Evolutionary conservation across 2,329 filamentous ascomycete species (phyloP).

Genomic region (Cyclaneusma minus): DNA sequence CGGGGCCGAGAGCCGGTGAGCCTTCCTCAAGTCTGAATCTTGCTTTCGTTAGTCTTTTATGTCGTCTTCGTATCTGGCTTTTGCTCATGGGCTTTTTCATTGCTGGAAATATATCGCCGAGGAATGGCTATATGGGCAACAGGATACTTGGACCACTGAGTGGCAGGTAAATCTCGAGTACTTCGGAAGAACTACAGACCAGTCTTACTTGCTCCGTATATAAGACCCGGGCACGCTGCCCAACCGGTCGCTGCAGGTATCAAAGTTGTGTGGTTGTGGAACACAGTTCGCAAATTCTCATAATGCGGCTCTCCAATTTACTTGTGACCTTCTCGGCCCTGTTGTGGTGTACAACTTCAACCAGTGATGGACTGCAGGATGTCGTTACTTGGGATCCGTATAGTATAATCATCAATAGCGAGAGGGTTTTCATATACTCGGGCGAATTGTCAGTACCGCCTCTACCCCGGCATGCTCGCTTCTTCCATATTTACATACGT

Average conservation of each 20-base stretch:
- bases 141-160: too few relatives aligned
- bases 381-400: constrained; percentile 35
- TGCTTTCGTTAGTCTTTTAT: too few relatives aligned
- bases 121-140: too few relatives aligned
- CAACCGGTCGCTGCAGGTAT: background rate
- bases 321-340: constrained; percentile 10
- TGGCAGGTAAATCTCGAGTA: too few relatives aligned
- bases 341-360: constrained; percentile 16
- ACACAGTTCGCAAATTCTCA: background rate
- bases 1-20: too few relatives aligned
- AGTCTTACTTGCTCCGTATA: too few relatives aligned
- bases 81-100: too few relatives aligned
- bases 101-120: too few relatives aligned
- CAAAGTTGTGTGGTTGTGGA: background rate
- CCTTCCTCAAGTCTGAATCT: too few relatives aligned
- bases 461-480: constrained; percentile 12
- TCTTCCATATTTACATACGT: constrained; percentile 19
- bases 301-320: constrained; percentile 11
- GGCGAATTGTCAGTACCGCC: constrained; percentile 8
- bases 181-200: too few relatives aligned
- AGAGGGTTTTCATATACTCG: constrained; percentile 30
- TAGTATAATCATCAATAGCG: constrained; percentile 31
- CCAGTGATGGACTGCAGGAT: constrained; percentile 24
- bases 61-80: too few relatives aligned
- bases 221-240: too few relatives aligned